phyloP scores from a whole-genome alignment of 2,329 filamentous ascomycete genomes.

The Pseudocercospora macadamiae region DNA sequence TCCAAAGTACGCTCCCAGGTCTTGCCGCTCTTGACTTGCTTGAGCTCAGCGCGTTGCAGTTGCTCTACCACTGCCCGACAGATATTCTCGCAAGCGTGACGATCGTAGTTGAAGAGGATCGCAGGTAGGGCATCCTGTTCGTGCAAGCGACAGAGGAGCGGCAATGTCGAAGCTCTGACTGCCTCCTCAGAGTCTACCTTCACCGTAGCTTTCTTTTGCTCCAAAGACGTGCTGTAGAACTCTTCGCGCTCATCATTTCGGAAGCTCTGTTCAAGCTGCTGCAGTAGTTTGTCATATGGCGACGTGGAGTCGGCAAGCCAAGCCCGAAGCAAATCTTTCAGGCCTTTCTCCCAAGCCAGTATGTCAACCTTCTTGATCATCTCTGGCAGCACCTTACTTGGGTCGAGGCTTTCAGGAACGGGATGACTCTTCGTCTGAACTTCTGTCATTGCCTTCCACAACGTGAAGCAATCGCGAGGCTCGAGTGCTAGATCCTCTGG shows the following conservation, averaged over 20 bases:
- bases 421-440: conserved; percentile 51
- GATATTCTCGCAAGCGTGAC: conserved; percentile 64
- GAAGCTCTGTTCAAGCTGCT: conserved; percentile 49
- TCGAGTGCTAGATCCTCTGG: conserved; percentile 71
- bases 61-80: conserved; percentile 55
- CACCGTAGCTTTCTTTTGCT: conserved; percentile 14
- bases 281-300: conserved; percentile 56
- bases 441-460: conserved; percentile 68
- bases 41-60: conserved; percentile 57
- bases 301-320: conserved; percentile 64
- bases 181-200: conserved; percentile 12
- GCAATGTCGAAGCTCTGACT: conserved; percentile 56
- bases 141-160: conserved; percentile 64
- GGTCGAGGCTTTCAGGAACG: conserved; percentile 56
- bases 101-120: conserved; percentile 78
- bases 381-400: conserved; percentile 52
- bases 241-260: conserved; percentile 28
- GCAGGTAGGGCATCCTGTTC: conserved; percentile 69
- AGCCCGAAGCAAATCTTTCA: conserved; percentile 61
- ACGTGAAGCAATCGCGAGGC: conserved; percentile 67
- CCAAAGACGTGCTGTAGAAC: conserved; percentile 27
- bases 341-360: conserved; percentile 62
- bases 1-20: conserved; percentile 65
- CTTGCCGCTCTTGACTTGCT: conserved; percentile 60
- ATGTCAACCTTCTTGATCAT: conserved; percentile 68